Evolutionary conservation across 2,329 filamentous ascomycete genomes (phyloP).

Genomic region (Diaporthe caulivora): DNA sequence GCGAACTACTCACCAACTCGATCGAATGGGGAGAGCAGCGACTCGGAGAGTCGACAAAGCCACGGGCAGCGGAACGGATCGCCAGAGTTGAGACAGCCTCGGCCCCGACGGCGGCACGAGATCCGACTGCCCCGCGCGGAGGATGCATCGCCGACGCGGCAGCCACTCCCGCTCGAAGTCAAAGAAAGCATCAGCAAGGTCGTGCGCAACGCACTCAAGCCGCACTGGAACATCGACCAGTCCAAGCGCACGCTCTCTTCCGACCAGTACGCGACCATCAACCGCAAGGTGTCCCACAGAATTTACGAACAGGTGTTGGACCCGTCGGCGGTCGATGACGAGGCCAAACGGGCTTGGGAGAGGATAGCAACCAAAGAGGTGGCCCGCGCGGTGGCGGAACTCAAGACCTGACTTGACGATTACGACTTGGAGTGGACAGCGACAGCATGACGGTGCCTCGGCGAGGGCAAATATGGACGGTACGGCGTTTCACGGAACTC

Average conservation of each 20-base stretch:
- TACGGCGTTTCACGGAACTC: slow-evolving; percentile 41
- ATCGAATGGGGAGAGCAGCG: slow-evolving; percentile 58
- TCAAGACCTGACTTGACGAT: slow-evolving; percentile 63
- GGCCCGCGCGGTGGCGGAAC: slow-evolving; percentile 75
- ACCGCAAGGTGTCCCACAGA: slow-evolving; percentile 87
- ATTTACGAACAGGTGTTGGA: slow-evolving; percentile 79
- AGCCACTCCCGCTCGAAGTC: slow-evolving; percentile 78
- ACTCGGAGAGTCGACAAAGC: slow-evolving; percentile 53
- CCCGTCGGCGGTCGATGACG: slow-evolving; percentile 71
- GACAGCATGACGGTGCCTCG: slow-evolving; percentile 37
- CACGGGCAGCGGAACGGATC: slow-evolving; percentile 42
- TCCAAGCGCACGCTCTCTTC: slow-evolving; percentile 80
- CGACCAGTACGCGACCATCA: slow-evolving; percentile 93
- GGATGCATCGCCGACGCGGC: slow-evolving; percentile 77
- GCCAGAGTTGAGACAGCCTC: slow-evolving; percentile 65
- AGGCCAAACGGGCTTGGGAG: slow-evolving; percentile 78
- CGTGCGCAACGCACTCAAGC: slow-evolving; percentile 85
- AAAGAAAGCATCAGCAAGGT: slow-evolving; percentile 92
- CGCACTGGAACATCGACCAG: slow-evolving; percentile 73
- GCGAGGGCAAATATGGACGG: slow-evolving; percentile 32
- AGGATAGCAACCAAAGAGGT: slow-evolving; percentile 84
- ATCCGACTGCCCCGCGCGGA: slow-evolving; percentile 62
- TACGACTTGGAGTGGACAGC: slow-evolving; percentile 40
- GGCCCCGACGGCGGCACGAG: slow-evolving; percentile 60
- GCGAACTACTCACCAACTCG: slow-evolving; percentile 78